Conservation (phyloP, 2,329 filamentous ascomycete species). For the Arthrobotrys entomopaga region DNA sequence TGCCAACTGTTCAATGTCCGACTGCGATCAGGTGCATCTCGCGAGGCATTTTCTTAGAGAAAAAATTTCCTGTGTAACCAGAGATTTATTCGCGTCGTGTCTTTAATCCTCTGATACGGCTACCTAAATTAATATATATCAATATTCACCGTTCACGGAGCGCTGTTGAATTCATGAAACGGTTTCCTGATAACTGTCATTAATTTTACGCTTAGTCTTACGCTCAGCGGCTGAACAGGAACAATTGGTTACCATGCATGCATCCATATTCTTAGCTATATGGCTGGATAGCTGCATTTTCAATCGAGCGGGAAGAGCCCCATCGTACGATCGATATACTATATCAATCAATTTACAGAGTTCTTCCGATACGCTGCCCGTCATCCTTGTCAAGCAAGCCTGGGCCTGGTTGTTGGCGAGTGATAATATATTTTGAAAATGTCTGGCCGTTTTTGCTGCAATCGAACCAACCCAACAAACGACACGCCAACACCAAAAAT, state of each 20-base stretch:
- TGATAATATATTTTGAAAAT: too few relatives aligned
- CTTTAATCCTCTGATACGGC: neutral
- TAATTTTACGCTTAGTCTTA: neutral
- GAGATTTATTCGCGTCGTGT: neutral
- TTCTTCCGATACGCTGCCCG: slow-evolving; percentile 29
- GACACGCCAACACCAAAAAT: slow-evolving; percentile 43
- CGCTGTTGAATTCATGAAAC: too few relatives aligned
- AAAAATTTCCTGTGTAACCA: slow-evolving; percentile 27
- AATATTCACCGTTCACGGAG: too few relatives aligned
- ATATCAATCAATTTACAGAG: neutral
- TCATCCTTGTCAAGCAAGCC: neutral
- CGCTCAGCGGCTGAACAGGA: slow-evolving; percentile 9
- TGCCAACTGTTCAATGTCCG: slow-evolving; percentile 28
- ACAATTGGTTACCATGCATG: slow-evolving; percentile 1
- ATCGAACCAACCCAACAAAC: neutral
- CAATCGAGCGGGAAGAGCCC: slow-evolving; percentile 2
- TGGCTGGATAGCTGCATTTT: neutral
- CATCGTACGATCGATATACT: neutral
- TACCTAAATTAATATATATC: too few relatives aligned
- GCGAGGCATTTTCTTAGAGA: slow-evolving; percentile 18
- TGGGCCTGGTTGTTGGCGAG: slow-evolving; percentile 8
- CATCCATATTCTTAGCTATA: neutral
- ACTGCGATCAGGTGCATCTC: slow-evolving; percentile 33
- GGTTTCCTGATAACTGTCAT: neutral
- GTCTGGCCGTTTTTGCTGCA: neutral